Base-by-base conservation (phyloP, 306 rosid species). In the Leucaena leucocephala region DNA sequence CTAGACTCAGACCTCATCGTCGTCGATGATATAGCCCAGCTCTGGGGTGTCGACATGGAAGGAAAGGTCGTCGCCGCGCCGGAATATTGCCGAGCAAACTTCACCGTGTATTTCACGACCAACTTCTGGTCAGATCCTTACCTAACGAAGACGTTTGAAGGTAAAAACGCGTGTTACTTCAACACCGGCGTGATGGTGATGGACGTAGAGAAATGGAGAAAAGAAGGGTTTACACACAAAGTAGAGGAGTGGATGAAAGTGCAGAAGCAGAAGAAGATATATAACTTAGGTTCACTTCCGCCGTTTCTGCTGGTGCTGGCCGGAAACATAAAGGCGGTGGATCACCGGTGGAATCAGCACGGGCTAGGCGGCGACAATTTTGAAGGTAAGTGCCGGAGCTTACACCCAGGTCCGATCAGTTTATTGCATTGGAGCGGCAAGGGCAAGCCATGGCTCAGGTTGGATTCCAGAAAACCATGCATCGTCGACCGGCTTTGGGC, bases 161-260 rank as follows among this genome's bases (percentile, higher is more conserved):
- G 91, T 48, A 84, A 91, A 57, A 88, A 61, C 0, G 86, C 97
- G 0, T 91, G 97, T 44, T 89, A 91, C 71, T 89, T 89, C 79
- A 91, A 91, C 86, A 87, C 97, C 0, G 97, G 90, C 2, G 92
- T 89, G 52, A 91, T 91, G 97, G 92, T 91, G n/a, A 83, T 89
- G 86, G 85, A 91, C 50, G 92, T 91, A 6, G 87, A 80, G 4
- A 84, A 77, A 39, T 91, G 97, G 92, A 77, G 92, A 45, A 88
- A 71, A 70, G 94, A 88, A 67, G 80, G 73, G 65, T 82, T 77
- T 39, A 88, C 90, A 4, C 61, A 82, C 78, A 85, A 73, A 40
- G 92, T 89, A n/a, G 94, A 90, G 67, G 80, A 70, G 8, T 91
- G 94, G 94, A 91, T 89, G 97, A 74, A 73, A 0, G 85, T 88